Conservation (phyloP, 164 flowering plant genomes). For the Echeveria elegans region DNA sequence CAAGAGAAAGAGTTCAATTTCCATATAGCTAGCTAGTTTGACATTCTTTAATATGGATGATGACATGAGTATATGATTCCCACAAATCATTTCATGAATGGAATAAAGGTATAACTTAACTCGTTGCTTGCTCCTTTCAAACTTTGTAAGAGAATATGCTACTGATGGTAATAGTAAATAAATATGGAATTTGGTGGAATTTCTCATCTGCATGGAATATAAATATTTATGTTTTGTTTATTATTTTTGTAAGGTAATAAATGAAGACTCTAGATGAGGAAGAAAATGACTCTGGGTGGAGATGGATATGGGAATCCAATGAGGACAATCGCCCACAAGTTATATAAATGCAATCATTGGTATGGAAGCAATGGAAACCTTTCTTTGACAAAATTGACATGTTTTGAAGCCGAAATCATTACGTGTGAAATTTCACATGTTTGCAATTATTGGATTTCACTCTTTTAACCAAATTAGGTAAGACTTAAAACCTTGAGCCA, state of each 20-base stretch:
- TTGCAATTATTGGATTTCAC: neutral
- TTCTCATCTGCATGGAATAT: no score
- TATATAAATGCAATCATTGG: neutral
- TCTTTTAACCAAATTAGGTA: conserved; percentile 1
- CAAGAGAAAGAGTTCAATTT: neutral
- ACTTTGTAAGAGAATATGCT: neutral
- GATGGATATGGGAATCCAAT: neutral
- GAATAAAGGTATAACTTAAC: neutral
- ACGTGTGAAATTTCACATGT: neutral
- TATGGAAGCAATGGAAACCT: neutral
- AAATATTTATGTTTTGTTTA: neutral
- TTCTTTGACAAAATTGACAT: conserved; percentile 1
- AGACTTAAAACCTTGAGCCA: neutral
- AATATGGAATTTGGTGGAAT: no score
- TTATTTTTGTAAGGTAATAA: neutral
- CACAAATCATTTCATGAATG: neutral
- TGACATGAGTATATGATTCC: conserved; percentile 6
- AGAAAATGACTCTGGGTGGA: neutral
- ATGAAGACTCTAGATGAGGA: neutral
- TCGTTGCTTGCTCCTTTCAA: neutral
- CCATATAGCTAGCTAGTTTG: neutral
- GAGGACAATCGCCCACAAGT: neutral
- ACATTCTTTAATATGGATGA: neutral
- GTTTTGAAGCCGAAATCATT: neutral
- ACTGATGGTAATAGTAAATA: no score